Evolutionary conservation across 768 basidiomycete genomes (phyloP), one percentile per base, ranked within the genome.

Genomic region (Erythrobasidium yunnanense): DNA sequence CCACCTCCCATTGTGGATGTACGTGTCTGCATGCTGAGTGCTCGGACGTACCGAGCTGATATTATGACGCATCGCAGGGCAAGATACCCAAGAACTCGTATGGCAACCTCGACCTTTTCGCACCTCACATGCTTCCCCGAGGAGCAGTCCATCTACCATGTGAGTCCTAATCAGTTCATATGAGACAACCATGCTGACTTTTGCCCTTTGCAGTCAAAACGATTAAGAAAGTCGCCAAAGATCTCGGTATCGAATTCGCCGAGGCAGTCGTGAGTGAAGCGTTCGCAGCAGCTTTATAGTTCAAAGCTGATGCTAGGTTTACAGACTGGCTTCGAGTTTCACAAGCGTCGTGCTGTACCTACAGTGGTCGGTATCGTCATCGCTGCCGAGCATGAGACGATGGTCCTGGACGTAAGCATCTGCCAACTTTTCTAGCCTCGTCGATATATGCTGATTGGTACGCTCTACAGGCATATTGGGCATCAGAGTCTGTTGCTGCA

Each of bases 261-360:
- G 93, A 97, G 76, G 91, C 95, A 47, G 90, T 96, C 76, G 93
- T 96, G 75, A 66, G 89, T 83, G 66, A 62, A 51, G 35, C 29
- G 46, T 25, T 18, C 17, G 13, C 66, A 32, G 20, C 63, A 32
- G 67, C 66, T 27, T n/a, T 69, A 56, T 53, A 65, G 52, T 30
- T 50, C 35, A 62, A 42, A 23, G 20, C 17, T 27, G 22, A 15
- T 29, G 29, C 15, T 55, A n/a, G n/a, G 33, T 27, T 1, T 66
- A 11, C 71, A 96, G 92, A 90, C 85, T 65, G 87, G 91, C 15
- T 99, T 97, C 75, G 93, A 96, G 76, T 99, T 97, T 79, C 89
- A 85, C 74, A 91, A 92, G 75, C 85, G 88, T 32, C 82, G 86
- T 55, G 93, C 95, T 0, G 83, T 83, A 66, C 93, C 93, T 2